Evolutionary conservation across 441 rosid genomes (phyloP).

Genomic region (Viola pubescens): DNA sequence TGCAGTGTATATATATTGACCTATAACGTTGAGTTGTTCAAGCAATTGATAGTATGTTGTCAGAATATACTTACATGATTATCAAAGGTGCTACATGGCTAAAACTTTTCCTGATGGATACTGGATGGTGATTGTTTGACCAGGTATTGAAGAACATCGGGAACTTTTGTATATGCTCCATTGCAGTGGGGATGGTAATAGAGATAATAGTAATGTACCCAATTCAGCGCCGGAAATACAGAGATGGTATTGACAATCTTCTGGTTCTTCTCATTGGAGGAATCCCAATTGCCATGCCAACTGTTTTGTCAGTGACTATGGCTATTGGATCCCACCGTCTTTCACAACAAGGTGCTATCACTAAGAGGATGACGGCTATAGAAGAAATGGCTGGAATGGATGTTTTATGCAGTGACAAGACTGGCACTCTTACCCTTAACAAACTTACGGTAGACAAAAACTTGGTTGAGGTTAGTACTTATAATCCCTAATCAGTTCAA

Average conservation of each 20-base stretch:
- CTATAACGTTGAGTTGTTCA: too few relatives aligned
- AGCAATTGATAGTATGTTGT: too few relatives aligned
- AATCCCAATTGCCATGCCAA: constrained; percentile 97
- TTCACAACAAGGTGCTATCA: constrained; percentile 90
- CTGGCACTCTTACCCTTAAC: constrained; percentile 93
- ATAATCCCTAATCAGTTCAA: neutral
- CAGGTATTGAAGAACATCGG: constrained; percentile 86
- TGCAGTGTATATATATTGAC: too few relatives aligned
- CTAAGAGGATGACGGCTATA: constrained; percentile 93
- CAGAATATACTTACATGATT: too few relatives aligned
- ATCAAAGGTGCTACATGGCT: too few relatives aligned
- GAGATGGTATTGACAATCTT: constrained; percentile 84
- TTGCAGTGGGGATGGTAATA: constrained; percentile 57
- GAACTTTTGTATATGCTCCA: constrained; percentile 93
- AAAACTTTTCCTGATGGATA: neutral
- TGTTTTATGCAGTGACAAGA: constrained; percentile 92
- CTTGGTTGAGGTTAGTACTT: constrained; percentile 49
- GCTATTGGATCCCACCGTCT: constrained; percentile 92
- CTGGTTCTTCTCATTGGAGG: constrained; percentile 93
- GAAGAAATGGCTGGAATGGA: constrained; percentile 99
- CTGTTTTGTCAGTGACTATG: constrained; percentile 89
- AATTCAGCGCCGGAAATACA: constrained; percentile 57
- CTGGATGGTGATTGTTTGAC: constrained; percentile 5
- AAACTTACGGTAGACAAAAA: constrained; percentile 77
- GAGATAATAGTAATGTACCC: constrained; percentile 78